Conservation (phyloP, 169 alveolate species). For the Plasmodium gaboni region DNA sequence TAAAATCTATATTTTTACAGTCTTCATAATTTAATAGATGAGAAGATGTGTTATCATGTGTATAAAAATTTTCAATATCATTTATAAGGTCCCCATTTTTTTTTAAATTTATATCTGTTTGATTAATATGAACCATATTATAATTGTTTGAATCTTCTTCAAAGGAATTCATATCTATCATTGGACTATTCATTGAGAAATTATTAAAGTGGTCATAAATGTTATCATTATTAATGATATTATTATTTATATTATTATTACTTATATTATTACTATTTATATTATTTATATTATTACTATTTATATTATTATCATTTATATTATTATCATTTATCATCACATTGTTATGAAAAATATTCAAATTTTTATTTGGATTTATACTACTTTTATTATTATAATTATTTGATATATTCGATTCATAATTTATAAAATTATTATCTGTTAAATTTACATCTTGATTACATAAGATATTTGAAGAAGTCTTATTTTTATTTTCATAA, state of each 20-base stretch:
- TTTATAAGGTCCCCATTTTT: background rate
- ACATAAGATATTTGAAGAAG: background rate
- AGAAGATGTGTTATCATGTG: background rate
- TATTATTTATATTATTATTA: background rate
- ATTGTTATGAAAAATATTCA: background rate
- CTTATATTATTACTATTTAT: background rate
- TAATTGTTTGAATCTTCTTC: too few species aligned
- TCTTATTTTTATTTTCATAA: background rate
- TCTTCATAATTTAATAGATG: background rate
- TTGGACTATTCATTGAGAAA: too few species aligned
- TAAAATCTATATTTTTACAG: background rate
- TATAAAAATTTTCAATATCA: constrained; percentile 4
- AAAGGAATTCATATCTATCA: too few species aligned
- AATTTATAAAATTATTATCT: background rate
- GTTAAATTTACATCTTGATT: background rate
- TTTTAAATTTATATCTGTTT: too few species aligned
- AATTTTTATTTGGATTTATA: background rate
- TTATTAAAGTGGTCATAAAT: background rate
- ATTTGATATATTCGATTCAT: background rate
- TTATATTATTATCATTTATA: background rate
- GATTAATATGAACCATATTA: too few species aligned
- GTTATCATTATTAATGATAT: background rate
- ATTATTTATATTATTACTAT: background rate
- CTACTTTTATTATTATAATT: background rate
- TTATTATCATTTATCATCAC: background rate